Percentiles rank a stretch among this genome's conserved stretches.
Evolutionary conservation across 495 filamentous ascomycete genomes (phyloP).

Genomic region (Copromyces sp.): DNA sequence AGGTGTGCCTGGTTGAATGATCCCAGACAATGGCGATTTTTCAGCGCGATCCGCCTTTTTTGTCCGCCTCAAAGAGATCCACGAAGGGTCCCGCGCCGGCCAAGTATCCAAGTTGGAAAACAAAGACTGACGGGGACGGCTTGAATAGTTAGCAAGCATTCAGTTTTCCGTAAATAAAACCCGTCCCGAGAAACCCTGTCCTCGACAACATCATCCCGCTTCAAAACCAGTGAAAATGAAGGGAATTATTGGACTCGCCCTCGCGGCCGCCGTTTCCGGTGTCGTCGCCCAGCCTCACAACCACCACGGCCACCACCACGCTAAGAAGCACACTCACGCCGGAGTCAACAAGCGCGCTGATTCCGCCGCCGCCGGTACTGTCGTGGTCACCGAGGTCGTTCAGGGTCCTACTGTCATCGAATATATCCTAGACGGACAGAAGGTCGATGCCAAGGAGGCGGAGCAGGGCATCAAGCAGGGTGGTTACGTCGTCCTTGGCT

Average conservation of each 20-base stretch:
- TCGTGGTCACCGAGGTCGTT: constrained; percentile 19
- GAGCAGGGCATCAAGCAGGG: constrained; percentile 53
- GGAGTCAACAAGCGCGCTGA: constrained; percentile 35
- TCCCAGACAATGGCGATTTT: background rate
- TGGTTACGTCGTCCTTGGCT: constrained; percentile 39
- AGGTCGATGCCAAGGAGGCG: constrained; percentile 44
- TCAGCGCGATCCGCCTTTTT: background rate
- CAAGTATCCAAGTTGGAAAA: background rate
- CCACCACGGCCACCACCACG: constrained; percentile 30
- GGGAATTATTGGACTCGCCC: constrained; percentile 31
- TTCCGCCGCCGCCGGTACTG: constrained; percentile 26
- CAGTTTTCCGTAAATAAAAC: background rate
- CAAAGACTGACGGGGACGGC: background rate
- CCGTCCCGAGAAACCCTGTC: background rate
- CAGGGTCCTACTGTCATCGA: constrained; percentile 46
- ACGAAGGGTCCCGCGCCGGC: background rate
- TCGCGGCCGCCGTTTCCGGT: constrained; percentile 37
- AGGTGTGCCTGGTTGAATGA: background rate
- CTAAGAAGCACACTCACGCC: constrained; percentile 24
- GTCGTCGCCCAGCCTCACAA: constrained; percentile 39
- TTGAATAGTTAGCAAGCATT: background rate
- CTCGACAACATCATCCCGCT: constrained; percentile 1
- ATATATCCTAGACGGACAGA: constrained; percentile 49
- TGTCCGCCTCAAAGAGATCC: background rate
- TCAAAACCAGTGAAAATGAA: constrained; percentile 35